Base-by-base conservation (phyloP, 148 eudicot genomes). In the Silene uniflora region DNA sequence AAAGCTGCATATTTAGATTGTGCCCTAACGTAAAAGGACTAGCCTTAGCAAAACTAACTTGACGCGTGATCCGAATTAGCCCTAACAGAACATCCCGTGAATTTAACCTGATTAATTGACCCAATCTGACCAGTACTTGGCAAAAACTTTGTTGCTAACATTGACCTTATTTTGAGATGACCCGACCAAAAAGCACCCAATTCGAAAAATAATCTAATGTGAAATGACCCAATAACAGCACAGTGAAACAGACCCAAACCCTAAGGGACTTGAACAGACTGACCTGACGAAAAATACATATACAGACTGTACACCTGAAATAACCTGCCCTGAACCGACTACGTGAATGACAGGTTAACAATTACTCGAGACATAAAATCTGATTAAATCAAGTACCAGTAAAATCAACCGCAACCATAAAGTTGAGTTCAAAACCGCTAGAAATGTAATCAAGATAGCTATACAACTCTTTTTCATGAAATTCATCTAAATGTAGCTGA, bases 381-480 rank as follows among this genome's bases (percentile, higher is more conserved):
- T 55, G 55, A 58, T 9, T 9, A 46, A 35, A 24, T 47, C 16
- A 55, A 59, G 55, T 79, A 95, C 99, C 99, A 61, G 99, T 95
- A 77, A 95, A 95, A 84, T 95, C 99, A 83, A 95, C 89, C 75
- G 97, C 99, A 84, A 90, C 90, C 82, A 75, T 69, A 67, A 80
- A 73, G 74, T 83, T 78, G 73, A 83, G 92, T 81, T 95, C 93
- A 79, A 88, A 92, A 65, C 99, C 99, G 80, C 92, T 88, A 73
- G 99, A 92, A 59, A 95, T 86, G 79, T 95, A 95, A 80, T 95
- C 99, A 76, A 95, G 81, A 78, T 92, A 92, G 84, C 92, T 95
- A 75, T 85, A 82, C 35, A 79, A 65, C 81, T 90, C 84, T 85
- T 86, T 92, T 76, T 91, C 97, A 62, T 27, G 73, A 68, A 74